Evolutionary conservation across 306 rosid species (phyloP), one percentile per base, ranked within the genome.

Genomic region (Rubus idaeus): DNA sequence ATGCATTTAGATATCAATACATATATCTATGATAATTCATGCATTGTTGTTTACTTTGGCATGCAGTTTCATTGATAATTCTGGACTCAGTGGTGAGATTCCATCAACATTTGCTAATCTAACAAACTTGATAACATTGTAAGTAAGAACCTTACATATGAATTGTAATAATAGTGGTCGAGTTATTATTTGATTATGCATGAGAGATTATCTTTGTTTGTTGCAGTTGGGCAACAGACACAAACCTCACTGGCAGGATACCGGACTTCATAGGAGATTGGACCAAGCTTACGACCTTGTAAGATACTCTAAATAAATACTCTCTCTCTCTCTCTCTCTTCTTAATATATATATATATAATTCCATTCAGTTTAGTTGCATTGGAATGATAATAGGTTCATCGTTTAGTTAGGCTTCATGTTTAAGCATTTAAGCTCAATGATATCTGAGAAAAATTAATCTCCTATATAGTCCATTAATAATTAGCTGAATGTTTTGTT

Each of bases 261-360:
- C 98, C 96, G 1, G 88, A 87, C 70, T 94, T 94, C 84, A 82
- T 94, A 69, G 94, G 96, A 74, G 85, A 61, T 75, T 94, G 88
- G 91, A 21, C 89, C 57, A 86, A 85, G 78, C 96, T 94, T 75
- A 64, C 51, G 45, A 0, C 12, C 78, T 82, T 94, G 98, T 94
- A 87, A 91, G 98, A 76, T 26, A 68, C 71, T 39, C 62, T 46
- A 71, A 68, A 20, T 14, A 8, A 0, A 8, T 10, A 47, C 57
- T 62, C 67, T 58, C 63, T 57, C 35, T 21, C 35, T 56, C 62
- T 17, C 13, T 55, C 60, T 50, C 55, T 50, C 55, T 23, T 49
- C 53, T 75, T 41, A 20, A 1, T 26, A 11, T 16, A 11, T 46
- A 16, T 16, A 50, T 23, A 23, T 23, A 23, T 23, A 23, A 16